A percentile compares a stretch with the other conserved stretches of the same genome.
phyloP scores from a whole-genome alignment of 805 yeast species.

The Saturnispora serradocipensis region DNA sequence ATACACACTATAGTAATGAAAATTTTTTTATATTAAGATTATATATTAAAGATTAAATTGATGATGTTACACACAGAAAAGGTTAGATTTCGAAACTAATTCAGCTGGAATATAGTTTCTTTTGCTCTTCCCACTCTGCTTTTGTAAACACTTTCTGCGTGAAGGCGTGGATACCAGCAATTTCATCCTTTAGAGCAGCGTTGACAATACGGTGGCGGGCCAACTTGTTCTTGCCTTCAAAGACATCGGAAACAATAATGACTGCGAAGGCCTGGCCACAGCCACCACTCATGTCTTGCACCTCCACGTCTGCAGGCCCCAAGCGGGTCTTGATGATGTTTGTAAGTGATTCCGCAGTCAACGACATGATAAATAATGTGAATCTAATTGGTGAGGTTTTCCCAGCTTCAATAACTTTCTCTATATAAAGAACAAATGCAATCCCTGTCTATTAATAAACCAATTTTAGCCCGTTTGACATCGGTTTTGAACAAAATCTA shows the following conservation, averaged over 20 bases:
- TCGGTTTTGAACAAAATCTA: constrained; percentile 43
- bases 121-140: constrained; percentile 66
- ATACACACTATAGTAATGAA: neutral
- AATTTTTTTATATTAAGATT: neutral
- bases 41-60: neutral
- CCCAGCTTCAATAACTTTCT: neutral
- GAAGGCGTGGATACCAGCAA: constrained; percentile 85
- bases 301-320: constrained; percentile 58
- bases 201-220: constrained; percentile 85
- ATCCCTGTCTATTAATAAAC: neutral
- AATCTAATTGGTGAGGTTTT: neutral
- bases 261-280: constrained; percentile 98
- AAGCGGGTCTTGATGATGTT: constrained; percentile 44
- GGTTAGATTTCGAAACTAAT: neutral
- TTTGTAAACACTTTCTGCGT: constrained; percentile 85
- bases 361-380: neutral
- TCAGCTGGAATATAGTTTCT: constrained; percentile 17
- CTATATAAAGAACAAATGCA: neutral
- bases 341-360: constrained; percentile 33
- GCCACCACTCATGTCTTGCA: constrained; percentile 79
- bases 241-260: constrained; percentile 62
- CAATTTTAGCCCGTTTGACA: neutral
- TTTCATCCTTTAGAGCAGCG: constrained; percentile 69
- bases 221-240: constrained; percentile 74
- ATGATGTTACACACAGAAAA: neutral